Evolutionary conservation across 2,329 filamentous ascomycete species (phyloP).

Genomic region (Cryphonectria nitschkei): DNA sequence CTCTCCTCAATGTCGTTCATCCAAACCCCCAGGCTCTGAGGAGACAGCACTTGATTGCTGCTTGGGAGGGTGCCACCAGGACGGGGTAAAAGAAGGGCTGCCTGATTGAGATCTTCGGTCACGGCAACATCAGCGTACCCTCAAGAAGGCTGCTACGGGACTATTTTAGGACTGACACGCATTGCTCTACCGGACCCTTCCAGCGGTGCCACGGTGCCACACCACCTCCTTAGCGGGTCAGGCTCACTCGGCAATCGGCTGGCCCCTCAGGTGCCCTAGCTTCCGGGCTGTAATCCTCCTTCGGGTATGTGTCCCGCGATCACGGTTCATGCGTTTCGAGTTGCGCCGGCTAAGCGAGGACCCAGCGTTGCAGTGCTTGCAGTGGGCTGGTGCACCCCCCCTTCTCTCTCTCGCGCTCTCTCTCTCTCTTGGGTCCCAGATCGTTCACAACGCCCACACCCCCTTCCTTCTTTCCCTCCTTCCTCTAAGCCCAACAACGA

Average conservation of each 20-base stretch:
- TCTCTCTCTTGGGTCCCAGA: neutral
- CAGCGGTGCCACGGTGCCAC: constrained; percentile 17
- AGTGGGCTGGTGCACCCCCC: constrained; percentile 5
- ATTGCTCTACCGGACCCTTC: constrained; percentile 14
- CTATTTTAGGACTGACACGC: constrained; percentile 22
- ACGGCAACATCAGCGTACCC: neutral
- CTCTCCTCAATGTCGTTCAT: neutral
- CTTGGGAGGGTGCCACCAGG: neutral
- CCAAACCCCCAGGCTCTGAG: neutral
- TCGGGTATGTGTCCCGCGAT: constrained; percentile 25
- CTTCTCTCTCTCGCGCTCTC: neutral
- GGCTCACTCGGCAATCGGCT: constrained; percentile 28
- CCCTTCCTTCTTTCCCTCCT: neutral
- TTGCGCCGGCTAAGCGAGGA: constrained; percentile 18
- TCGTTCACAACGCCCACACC: neutral
- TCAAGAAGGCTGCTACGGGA: neutral
- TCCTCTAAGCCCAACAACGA: neutral
- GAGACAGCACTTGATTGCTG: neutral
- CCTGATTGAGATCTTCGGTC: constrained; percentile 3
- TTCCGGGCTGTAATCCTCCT: constrained; percentile 22
- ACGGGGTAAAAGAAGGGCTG: neutral
- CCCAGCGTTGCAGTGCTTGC: constrained; percentile 20
- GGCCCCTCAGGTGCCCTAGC: constrained; percentile 17
- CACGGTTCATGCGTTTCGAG: constrained; percentile 29
- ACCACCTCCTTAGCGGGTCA: constrained; percentile 7